Percentiles rank a stretch among this genome's conserved stretches.
Conservation (phyloP, 2,329 filamentous ascomycete species). For the Scedosporium aurantiacum region DNA sequence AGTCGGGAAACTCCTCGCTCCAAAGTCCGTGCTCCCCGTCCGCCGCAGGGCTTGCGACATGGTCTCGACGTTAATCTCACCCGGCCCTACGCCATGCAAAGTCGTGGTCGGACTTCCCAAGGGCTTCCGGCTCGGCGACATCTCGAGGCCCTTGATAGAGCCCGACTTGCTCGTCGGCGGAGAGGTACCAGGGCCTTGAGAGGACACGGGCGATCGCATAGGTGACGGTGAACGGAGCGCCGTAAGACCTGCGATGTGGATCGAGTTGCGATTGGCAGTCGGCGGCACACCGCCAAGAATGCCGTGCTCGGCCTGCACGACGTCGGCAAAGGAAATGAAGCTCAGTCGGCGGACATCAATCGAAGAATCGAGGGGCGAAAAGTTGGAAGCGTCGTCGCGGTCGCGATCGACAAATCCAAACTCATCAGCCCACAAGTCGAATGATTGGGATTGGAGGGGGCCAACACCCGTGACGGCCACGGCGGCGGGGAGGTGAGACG, state of each 20-base stretch:
- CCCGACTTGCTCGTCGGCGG: slow-evolving; percentile 67
- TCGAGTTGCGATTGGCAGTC: slow-evolving; percentile 51
- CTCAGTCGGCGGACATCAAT: slow-evolving; percentile 73
- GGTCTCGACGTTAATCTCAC: slow-evolving; percentile 80
- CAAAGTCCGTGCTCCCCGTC: slow-evolving; percentile 74
- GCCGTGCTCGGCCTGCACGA: slow-evolving; percentile 75
- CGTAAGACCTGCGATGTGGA: slow-evolving; percentile 55
- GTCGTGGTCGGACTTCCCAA: slow-evolving; percentile 54
- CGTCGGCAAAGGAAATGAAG: slow-evolving; percentile 95
- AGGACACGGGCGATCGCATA: slow-evolving; percentile 66
- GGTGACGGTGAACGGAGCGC: slow-evolving; percentile 67
- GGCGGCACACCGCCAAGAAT: slow-evolving; percentile 30
- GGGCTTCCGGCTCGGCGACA: slow-evolving; percentile 50
- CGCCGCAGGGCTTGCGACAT: slow-evolving; percentile 83
- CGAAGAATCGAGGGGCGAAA: slow-evolving; percentile 57
- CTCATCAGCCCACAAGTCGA: slow-evolving; percentile 46
- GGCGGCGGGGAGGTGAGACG: slow-evolving; percentile 68
- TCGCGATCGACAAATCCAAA: slow-evolving; percentile 38
- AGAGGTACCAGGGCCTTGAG: slow-evolving; percentile 55
- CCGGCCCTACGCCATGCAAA: slow-evolving; percentile 35
- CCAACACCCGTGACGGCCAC: slow-evolving; percentile 47
- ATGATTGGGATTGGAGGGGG: slow-evolving; percentile 19
- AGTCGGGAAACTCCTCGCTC: slow-evolving; percentile 42
- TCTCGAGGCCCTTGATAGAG: slow-evolving; percentile 63
- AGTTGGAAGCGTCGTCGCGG: slow-evolving; percentile 56